Conservation (phyloP, 805 yeast species). For the Barnettozyma californica region DNA sequence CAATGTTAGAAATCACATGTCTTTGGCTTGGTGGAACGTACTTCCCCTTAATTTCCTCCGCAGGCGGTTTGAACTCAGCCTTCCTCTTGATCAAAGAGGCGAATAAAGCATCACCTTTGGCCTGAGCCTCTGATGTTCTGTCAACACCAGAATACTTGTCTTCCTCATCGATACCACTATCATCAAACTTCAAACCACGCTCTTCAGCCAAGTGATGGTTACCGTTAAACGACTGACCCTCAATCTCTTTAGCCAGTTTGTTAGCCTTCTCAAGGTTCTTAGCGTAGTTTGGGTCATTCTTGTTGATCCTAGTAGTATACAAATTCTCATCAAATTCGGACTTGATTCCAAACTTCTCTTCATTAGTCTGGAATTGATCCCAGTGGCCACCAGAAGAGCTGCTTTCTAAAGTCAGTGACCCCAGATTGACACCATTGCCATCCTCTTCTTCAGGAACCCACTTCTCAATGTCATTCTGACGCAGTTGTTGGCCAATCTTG, state of each 20-base stretch:
- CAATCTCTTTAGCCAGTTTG: slow-evolving; percentile 77
- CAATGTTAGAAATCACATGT: slow-evolving; percentile 39
- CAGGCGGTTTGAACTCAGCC: slow-evolving; percentile 41
- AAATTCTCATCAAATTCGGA: slow-evolving; percentile 78
- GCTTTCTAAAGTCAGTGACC: slow-evolving; percentile 33
- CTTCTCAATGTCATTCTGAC: slow-evolving; percentile 60
- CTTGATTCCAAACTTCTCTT: slow-evolving; percentile 80
- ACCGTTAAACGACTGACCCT: slow-evolving; percentile 53
- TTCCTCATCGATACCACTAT: slow-evolving; percentile 89
- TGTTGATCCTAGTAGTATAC: slow-evolving; percentile 77
- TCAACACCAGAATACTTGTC: slow-evolving; percentile 90
- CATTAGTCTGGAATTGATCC: slow-evolving; percentile 96
- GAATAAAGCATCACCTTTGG: slow-evolving; percentile 24
- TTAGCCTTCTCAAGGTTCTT: slow-evolving; percentile 67
- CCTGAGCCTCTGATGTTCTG: slow-evolving; percentile 11
- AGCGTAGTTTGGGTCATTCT: slow-evolving; percentile 65
- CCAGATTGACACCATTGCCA: slow-evolving; percentile 16
- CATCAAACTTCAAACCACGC: slow-evolving; percentile 73
- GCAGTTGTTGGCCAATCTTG: slow-evolving; percentile 40
- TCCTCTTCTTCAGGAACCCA: slow-evolving; percentile 72
- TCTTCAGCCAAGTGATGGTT: slow-evolving; percentile 88
- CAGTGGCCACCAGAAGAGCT: slow-evolving; percentile 38
- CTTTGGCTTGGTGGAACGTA: slow-evolving; percentile 56
- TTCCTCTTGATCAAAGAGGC: slow-evolving; percentile 31
- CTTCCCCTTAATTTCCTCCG: slow-evolving; percentile 24